A percentile compares a stretch with the other conserved stretches of the same genome.
phyloP scores from a whole-genome alignment of 1,139 yeast genomes.

The Trichomonascaceae sp. region DNA sequence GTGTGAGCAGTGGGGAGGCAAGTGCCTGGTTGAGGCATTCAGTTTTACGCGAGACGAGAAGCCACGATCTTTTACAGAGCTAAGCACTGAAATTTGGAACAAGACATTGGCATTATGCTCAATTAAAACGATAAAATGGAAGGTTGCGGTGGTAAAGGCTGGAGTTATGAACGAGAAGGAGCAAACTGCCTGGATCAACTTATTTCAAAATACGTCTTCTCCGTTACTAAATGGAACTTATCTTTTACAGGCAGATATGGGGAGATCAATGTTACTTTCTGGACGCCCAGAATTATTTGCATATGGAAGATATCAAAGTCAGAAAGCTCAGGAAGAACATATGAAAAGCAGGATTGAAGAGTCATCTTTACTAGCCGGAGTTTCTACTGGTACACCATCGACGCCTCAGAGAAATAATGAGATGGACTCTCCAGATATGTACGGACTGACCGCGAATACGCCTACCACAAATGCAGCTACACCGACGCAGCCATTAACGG shows the following conservation, averaged over 20 bases:
- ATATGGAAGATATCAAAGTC: constrained; percentile 4
- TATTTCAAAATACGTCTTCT: constrained; percentile 16
- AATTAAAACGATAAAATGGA: constrained; percentile 29
- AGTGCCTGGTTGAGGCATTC: constrained; percentile 54
- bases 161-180: constrained; percentile 35
- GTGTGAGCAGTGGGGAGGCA: constrained; percentile 76
- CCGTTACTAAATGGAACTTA: constrained; percentile 39
- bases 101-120: constrained; percentile 39
- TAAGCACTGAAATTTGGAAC: constrained; percentile 55
- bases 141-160: constrained; percentile 32
- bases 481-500: neutral
- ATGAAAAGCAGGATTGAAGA: constrained; percentile 2
- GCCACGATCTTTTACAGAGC: constrained; percentile 41
- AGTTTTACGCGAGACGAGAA: constrained; percentile 30
- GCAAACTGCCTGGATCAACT: constrained; percentile 27
- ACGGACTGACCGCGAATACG: constrained; percentile 30
- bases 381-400: constrained; percentile 20
- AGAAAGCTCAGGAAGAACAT: neutral
- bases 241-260: constrained; percentile 38
- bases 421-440: constrained; percentile 38
- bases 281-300: constrained; percentile 5
- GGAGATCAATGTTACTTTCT: constrained; percentile 24
- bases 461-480: constrained; percentile 21
- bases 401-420: constrained; percentile 31
- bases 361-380: neutral